Conservation (phyloP, 257 asterid genomes). For the Ligustrum vulgare region DNA sequence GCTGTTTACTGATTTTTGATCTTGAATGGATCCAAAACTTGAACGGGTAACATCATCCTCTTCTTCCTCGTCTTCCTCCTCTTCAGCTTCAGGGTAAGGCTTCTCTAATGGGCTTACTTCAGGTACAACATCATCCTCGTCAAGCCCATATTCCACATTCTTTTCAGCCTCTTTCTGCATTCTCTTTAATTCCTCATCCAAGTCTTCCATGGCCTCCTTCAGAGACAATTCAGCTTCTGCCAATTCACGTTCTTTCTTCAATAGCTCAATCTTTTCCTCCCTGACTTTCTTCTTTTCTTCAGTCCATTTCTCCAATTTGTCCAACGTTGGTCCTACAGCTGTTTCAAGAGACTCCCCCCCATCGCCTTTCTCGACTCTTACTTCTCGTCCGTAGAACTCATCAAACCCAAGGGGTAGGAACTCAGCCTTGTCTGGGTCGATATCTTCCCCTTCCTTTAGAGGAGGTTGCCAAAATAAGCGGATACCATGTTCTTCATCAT, state of each 20-base stretch:
- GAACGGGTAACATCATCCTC: constrained; percentile 57
- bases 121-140: constrained; percentile 39
- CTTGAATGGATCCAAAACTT: constrained; percentile 77
- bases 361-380: constrained; percentile 28
- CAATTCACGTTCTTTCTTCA: constrained; percentile 59
- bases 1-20: constrained; percentile 31
- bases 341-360: constrained; percentile 36
- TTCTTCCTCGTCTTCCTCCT: constrained; percentile 54
- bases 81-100: constrained; percentile 41
- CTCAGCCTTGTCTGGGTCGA: constrained; percentile 55
- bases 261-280: constrained; percentile 44
- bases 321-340: constrained; percentile 40
- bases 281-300: constrained; percentile 64
- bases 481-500: constrained; percentile 86
- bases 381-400: constrained; percentile 74
- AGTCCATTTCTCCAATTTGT: constrained; percentile 55
- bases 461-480: constrained; percentile 88
- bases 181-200: constrained; percentile 62
- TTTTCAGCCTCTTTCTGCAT: constrained; percentile 81
- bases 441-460: constrained; percentile 51
- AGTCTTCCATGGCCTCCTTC: constrained; percentile 73
- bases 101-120: constrained; percentile 34
- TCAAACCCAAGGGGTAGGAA: constrained; percentile 88
- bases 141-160: constrained; percentile 47
- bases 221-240: constrained; percentile 71